These are phyloP conservation scores for Globisporangium polare DNA, from an alignment of 352 stramenopile genomes.

Conservation along the genomic window DNA sequence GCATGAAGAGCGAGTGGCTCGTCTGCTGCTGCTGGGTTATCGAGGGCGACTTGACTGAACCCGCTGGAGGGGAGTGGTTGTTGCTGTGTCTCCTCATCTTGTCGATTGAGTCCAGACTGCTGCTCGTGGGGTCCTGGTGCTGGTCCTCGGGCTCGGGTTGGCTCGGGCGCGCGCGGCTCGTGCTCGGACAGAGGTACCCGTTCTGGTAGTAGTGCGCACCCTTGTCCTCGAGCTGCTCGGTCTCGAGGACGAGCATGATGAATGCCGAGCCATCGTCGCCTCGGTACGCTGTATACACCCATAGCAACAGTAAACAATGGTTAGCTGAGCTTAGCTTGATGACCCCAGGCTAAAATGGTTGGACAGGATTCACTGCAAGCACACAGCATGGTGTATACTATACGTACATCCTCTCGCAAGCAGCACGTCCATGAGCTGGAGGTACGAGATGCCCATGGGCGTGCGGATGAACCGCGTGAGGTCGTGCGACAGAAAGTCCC, in stretches of 20 bases:
- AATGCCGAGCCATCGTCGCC: slow-evolving; percentile 41
- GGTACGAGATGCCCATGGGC: slow-evolving; percentile 74
- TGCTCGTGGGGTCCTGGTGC: slow-evolving; percentile 9
- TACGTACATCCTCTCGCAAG: slow-evolving; percentile 60
- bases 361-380: neutral
- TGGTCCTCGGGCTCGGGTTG: slow-evolving; percentile 15
- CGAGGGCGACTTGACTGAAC: neutral
- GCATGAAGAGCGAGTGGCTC: slow-evolving; percentile 48
- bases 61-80: slow-evolving; percentile 13
- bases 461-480: slow-evolving; percentile 73
- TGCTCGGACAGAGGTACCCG: slow-evolving; percentile 68
- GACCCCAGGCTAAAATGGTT: no score
- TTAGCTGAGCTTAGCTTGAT: neutral
- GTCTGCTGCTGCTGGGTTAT: slow-evolving; percentile 7
- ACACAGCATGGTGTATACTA: neutral
- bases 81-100: slow-evolving; percentile 21
- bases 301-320: neutral
- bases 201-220: slow-evolving; percentile 73
- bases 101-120: neutral
- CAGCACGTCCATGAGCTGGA: slow-evolving; percentile 79
- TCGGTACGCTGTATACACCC: slow-evolving; percentile 33
- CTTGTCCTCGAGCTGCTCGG: slow-evolving; percentile 70
- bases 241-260: slow-evolving; percentile 78
- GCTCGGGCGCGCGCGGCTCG: slow-evolving; percentile 11
- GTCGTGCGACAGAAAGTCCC: slow-evolving; percentile 56